Conservation (phyloP, 179 eudicot species). For the Silene vulgaris region DNA sequence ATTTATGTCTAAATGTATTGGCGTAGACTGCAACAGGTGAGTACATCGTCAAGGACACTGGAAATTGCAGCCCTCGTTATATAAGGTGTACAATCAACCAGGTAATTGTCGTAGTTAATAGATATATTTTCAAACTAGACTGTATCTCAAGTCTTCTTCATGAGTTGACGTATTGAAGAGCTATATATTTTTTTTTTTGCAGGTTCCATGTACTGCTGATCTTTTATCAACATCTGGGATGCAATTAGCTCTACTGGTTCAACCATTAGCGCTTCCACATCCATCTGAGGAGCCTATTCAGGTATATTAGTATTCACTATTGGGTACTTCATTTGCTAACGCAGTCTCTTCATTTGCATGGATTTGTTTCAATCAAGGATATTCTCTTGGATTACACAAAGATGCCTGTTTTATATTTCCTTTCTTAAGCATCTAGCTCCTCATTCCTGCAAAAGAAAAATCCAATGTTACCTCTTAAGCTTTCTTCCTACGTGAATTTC, state of each 20-base stretch:
- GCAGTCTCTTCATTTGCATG: not conserved
- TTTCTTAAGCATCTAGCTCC: not conserved
- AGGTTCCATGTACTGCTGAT: slow-evolving; percentile 88
- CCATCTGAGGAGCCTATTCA: slow-evolving; percentile 92
- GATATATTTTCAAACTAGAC: not conserved
- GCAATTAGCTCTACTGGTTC: slow-evolving; percentile 93
- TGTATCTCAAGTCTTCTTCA: not conserved
- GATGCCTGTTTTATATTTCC: not conserved
- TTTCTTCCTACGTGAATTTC: not conserved
- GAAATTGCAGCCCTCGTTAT: slow-evolving; percentile 95
- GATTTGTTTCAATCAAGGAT: not conserved
- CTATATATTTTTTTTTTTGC: slow-evolving; percentile 22
- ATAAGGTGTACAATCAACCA: slow-evolving; percentile 94
- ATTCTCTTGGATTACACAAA: not conserved
- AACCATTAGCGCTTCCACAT: slow-evolving; percentile 92
- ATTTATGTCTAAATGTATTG: slow-evolving; percentile 15
- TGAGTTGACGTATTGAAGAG: not conserved
- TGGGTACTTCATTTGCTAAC: not conserved
- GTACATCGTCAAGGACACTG: slow-evolving; percentile 82
- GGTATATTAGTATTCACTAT: slow-evolving; percentile 27
- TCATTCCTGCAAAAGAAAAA: not conserved
- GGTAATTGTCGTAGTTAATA: slow-evolving; percentile 35
- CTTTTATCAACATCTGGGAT: slow-evolving; percentile 86
- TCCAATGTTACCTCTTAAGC: not conserved
- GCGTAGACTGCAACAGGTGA: slow-evolving; percentile 83